Percentiles rank a stretch among this genome's conserved stretches.
Conservation (phyloP, 768 basidiomycete genomes). For the Podaxis sp. region DNA sequence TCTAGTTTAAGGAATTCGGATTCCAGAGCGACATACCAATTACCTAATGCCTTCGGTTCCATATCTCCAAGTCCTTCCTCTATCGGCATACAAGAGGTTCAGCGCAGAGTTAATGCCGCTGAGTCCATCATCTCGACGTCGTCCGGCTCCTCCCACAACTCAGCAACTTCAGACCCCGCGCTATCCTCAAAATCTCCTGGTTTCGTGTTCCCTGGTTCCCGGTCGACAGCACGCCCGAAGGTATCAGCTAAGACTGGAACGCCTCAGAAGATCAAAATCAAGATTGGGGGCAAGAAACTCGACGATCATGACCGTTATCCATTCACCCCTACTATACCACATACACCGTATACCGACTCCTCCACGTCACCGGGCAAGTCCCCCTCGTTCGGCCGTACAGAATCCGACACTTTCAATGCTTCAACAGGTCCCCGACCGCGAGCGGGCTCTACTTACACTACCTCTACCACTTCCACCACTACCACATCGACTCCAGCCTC, state of each 20-base stretch:
- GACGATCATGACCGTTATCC: neutral
- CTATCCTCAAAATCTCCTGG: constrained; percentile 9
- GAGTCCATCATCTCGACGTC: neutral
- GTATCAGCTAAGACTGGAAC: constrained; percentile 18
- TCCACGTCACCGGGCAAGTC: neutral
- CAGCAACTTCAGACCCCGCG: constrained; percentile 7
- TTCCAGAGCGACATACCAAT: too few species aligned
- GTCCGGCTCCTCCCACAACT: constrained; percentile 8
- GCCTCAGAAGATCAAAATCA: constrained; percentile 13
- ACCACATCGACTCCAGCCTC: neutral
- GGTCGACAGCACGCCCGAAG: constrained; percentile 26
- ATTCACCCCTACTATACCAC: neutral
- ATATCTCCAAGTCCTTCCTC: neutral
- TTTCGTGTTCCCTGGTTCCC: constrained; percentile 27
- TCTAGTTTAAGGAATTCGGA: neutral
- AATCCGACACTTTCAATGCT: neutral
- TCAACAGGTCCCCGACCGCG: neutral
- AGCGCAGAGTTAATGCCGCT: neutral
- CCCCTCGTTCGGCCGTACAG: neutral
- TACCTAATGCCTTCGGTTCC: neutral
- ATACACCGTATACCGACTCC: neutral
- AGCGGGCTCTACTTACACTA: neutral
- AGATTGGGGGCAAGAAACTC: neutral
- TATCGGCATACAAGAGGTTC: neutral
- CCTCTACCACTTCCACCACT: neutral